A percentile compares a stretch with the other conserved stretches of the same genome.
These are phyloP conservation scores for Clavariopsis aquatica DNA, from an alignment of 495 filamentous ascomycete species.

Conservation along the genomic window DNA sequence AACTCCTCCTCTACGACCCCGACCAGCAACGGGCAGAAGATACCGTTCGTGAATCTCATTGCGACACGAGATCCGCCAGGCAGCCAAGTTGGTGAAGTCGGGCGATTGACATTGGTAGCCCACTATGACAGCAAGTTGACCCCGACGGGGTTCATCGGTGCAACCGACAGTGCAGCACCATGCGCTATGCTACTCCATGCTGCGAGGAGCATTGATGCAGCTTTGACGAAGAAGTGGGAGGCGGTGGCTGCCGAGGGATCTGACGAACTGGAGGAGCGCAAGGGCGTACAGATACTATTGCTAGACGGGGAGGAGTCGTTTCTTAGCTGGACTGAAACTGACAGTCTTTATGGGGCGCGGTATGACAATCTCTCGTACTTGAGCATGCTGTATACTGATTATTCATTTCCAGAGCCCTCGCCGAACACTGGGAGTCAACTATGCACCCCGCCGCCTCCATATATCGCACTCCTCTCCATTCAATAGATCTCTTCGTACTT, in stretches of 20 bases:
- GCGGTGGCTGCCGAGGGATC: conserved; percentile 62
- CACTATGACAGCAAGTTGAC: conserved; percentile 90
- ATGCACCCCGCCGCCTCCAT: conserved; percentile 69
- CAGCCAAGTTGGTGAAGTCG: conserved; percentile 68
- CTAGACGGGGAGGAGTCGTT: conserved; percentile 97
- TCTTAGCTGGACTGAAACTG: conserved; percentile 69
- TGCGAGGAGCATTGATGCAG: conserved; percentile 75
- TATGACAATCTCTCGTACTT: conserved; percentile 38
- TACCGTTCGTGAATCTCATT: conserved; percentile 87
- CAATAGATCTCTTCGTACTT: conserved; percentile 87
- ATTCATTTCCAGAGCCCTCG: conserved; percentile 59
- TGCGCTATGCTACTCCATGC: conserved; percentile 92
- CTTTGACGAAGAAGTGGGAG: conserved; percentile 79
- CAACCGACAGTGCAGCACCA: conserved; percentile 88
- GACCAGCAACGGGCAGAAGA: conserved; percentile 63
- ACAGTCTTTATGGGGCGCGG: conserved; percentile 87
- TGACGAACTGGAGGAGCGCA: conserved; percentile 55
- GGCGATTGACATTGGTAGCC: conserved; percentile 80
- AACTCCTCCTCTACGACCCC: conserved; percentile 87
- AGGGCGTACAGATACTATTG: conserved; percentile 86
- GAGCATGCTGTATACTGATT: background rate
- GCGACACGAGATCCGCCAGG: conserved; percentile 90
- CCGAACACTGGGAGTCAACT: conserved; percentile 70
- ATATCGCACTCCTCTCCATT: conserved; percentile 70
- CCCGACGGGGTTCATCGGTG: conserved; percentile 90